Evolutionary conservation across 2,329 filamentous ascomycete genomes (phyloP).

Genomic region (Pseudophaeomoniella oleicola): DNA sequence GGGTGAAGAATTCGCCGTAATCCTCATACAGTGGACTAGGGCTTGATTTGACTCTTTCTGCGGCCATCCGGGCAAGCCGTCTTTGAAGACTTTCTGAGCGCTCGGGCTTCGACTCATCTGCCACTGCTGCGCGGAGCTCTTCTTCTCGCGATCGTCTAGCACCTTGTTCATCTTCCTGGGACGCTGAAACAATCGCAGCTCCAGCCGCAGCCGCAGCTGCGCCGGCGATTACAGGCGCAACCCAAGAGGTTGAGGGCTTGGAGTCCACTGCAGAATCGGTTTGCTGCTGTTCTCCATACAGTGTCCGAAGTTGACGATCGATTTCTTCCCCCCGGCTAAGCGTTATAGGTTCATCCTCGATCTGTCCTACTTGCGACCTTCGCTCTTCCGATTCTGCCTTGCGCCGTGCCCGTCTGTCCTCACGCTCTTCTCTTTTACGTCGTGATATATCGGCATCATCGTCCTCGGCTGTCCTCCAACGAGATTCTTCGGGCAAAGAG

Average conservation of each 20-base stretch:
- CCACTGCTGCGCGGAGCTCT: constrained; percentile 21
- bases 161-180: constrained; percentile 10
- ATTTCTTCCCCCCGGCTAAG: constrained; percentile 7
- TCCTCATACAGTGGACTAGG: constrained; percentile 23
- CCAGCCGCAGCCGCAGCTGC: constrained; percentile 35
- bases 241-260: constrained; percentile 16
- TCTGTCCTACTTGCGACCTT: constrained; percentile 1
- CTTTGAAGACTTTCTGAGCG: constrained; percentile 9
- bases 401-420: constrained; percentile 9
- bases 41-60: constrained; percentile 15
- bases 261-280: constrained; percentile 5
- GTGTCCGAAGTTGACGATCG: constrained; percentile 10
- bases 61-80: constrained; percentile 15
- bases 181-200: constrained; percentile 25
- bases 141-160: constrained; percentile 14
- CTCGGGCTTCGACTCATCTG: constrained; percentile 10
- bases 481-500: constrained; percentile 41
- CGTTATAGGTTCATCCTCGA: constrained; percentile 5
- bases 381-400: constrained; percentile 4
- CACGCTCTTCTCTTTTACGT: constrained; percentile 11
- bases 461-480: constrained; percentile 30
- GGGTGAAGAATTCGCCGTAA: constrained; percentile 27
- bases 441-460: constrained; percentile 16
- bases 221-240: constrained; percentile 30
- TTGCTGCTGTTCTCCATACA: constrained; percentile 9